Percentiles rank a stretch among this genome's conserved stretches.
Evolutionary conservation across 306 rosid species (phyloP).

Genomic region (Clitoria ternatea): DNA sequence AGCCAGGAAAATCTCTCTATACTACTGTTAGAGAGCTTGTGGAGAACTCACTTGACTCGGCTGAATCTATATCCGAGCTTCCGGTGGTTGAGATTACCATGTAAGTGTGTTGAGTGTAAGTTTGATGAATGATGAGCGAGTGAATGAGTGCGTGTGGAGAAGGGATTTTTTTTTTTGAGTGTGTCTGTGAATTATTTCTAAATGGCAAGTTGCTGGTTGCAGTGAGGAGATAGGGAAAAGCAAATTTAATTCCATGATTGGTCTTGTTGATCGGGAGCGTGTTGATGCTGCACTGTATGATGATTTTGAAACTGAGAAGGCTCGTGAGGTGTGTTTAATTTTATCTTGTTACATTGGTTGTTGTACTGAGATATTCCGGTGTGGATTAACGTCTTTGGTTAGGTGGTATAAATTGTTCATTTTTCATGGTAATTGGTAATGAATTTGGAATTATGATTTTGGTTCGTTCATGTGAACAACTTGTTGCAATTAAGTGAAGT

Average conservation of each 20-base stretch:
- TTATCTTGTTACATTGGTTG: neutral
- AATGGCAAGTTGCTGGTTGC: slow-evolving; percentile 15
- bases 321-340: slow-evolving; percentile 70
- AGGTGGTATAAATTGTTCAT: neutral
- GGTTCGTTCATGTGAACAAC: neutral
- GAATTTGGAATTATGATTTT: neutral
- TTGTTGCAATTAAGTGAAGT: neutral
- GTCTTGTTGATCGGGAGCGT: slow-evolving; percentile 87
- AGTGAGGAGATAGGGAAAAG: slow-evolving; percentile 90
- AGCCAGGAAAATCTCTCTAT: slow-evolving; percentile 90
- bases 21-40: slow-evolving; percentile 94
- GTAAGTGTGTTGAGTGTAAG: slow-evolving; percentile 42
- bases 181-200: neutral
- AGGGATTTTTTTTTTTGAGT: neutral
- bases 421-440: neutral
- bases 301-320: slow-evolving; percentile 84
- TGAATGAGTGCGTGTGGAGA: neutral
- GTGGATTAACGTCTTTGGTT: neutral
- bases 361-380: neutral
- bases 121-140: neutral
- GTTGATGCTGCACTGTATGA: slow-evolving; percentile 74
- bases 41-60: slow-evolving; percentile 88
- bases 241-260: slow-evolving; percentile 93
- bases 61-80: slow-evolving; percentile 89
- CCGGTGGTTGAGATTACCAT: slow-evolving; percentile 83